A percentile compares a stretch with the other conserved stretches of the same genome.
phyloP scores from a whole-genome alignment of 768 basidiomycete genomes.

The Dentipellis sp. region DNA sequence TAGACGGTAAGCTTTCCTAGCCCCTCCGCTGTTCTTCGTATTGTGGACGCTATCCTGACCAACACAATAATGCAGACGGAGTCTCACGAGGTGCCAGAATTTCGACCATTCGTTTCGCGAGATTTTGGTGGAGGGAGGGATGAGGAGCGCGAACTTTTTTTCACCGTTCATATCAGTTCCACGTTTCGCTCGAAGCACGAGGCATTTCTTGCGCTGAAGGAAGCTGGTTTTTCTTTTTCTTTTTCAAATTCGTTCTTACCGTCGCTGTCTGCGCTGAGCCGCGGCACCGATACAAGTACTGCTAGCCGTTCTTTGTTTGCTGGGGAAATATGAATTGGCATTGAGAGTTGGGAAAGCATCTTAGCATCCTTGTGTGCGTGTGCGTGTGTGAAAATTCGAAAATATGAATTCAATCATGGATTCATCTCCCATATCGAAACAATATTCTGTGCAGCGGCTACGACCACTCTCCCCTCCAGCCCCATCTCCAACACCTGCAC shows the following conservation, averaged over 20 bases:
- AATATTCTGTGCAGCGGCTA: neutral
- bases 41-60: neutral
- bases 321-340: neutral
- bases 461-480: neutral
- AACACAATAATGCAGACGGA: too few species aligned
- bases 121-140: too few species aligned
- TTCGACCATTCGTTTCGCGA: too few species aligned
- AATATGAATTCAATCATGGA: neutral
- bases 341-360: neutral
- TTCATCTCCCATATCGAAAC: neutral
- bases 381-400: neutral
- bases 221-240: neutral
- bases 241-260: neutral
- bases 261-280: too few species aligned
- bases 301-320: neutral
- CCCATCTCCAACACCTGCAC: neutral
- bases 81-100: neutral
- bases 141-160: too few species aligned
- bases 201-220: neutral
- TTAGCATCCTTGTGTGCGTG: neutral
- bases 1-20: conserved; percentile 8
- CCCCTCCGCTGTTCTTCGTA: neutral
- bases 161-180: too few species aligned
- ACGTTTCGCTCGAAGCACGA: too few species aligned
- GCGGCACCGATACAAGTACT: too few species aligned